phyloP scores from a whole-genome alignment of 2,329 filamentous ascomycete genomes.

The Dendryphion nanum region DNA sequence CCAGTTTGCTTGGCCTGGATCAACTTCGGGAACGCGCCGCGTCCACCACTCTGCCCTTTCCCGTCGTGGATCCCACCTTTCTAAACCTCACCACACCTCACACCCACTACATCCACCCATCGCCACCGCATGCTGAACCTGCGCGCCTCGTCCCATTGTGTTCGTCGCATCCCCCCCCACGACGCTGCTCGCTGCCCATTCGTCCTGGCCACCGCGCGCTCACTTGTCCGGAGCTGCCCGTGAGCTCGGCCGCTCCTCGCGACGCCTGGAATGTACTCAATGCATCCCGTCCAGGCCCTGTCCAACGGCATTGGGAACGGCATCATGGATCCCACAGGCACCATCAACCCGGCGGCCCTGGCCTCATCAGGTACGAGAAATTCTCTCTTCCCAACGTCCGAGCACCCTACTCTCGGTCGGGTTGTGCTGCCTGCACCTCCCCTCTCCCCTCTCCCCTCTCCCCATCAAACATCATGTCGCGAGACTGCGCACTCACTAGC shows the following conservation, averaged over 20 bases:
- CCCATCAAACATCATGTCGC: constrained; percentile 8
- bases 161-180: too few relatives aligned
- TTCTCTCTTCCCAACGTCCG: too few relatives aligned
- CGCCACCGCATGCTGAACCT: background rate
- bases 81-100: background rate
- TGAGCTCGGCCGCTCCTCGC: constrained; percentile 32
- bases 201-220: constrained; percentile 16
- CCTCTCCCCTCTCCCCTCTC: constrained; percentile 9
- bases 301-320: constrained; percentile 41
- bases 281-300: constrained; percentile 39
- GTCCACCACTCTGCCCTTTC: background rate
- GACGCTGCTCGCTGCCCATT: constrained; percentile 17
- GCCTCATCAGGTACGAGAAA: constrained; percentile 35
- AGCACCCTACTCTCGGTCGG: too few relatives aligned
- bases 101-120: background rate
- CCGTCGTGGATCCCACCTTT: background rate
- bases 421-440: constrained; percentile 5
- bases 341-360: constrained; percentile 42
- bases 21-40: background rate
- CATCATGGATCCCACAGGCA: constrained; percentile 41
- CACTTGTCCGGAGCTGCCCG: constrained; percentile 18
- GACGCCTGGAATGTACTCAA: constrained; percentile 42
- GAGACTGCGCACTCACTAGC: background rate
- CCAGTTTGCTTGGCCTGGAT: background rate
- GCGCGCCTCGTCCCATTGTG: background rate